Base-by-base conservation (phyloP, 345 rosid species). In the Moringa oleifera region DNA sequence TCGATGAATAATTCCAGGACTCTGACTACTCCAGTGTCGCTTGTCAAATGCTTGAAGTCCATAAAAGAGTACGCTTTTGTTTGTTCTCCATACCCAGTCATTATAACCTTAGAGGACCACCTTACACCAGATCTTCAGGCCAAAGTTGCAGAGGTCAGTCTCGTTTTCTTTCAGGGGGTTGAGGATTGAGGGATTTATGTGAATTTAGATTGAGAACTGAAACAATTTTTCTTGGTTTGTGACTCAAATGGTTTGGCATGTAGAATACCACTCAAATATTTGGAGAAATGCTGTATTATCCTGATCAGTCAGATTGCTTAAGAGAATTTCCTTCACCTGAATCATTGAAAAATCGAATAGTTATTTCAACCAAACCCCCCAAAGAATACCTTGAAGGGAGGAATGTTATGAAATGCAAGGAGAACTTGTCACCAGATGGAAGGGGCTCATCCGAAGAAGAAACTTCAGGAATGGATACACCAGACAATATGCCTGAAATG, bases 341-440 rank as follows among this genome's bases (percentile, higher is more conserved):
- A 64, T 84, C 86, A 21, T 23, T 94, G 66, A 83, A 77, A 76
- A 67, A 69, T 56, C 83, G 81, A 54, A 79, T 94, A 37, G 79
- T 94, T n/a, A 87, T 94, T 61, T 94, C 99, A 31, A 94, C 99
- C 18, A 94, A 94, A 67, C 99, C 87, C 0, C 99, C 99, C 20
- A 87, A 83, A 71, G 97, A 94, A 72, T 88, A 85, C 68, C 92
- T 82, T 13, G 87, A 88, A 69, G 71, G 73, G 2, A 83, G 71
- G 23, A 65, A 69, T 0, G 25, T 73, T 23, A 68, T 37, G 41
- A 68, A 83, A 51, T 81, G 71, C 18, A 74, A 73, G 52, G 82
- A 66, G 36, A 68, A 18, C 46, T 53, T 15, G 58, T 78, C 83
- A 58, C 76, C 69, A 31, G 66, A 41, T 36, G 73, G 47, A 41